Evolutionary conservation across 2,329 filamentous ascomycete species (phyloP).

Genomic region (Albophoma yamanashiensis): DNA sequence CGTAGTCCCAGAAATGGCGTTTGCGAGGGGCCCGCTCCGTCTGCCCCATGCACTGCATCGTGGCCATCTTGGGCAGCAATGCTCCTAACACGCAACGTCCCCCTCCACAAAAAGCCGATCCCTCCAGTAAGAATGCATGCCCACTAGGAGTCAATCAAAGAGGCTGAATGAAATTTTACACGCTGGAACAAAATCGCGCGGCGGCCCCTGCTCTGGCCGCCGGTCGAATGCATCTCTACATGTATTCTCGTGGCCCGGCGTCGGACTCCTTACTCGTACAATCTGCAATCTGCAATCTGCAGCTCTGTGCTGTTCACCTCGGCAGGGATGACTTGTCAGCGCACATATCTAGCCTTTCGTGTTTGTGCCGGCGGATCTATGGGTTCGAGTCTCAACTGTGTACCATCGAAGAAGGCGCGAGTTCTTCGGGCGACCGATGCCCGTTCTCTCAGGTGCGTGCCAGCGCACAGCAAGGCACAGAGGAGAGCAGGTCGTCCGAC

Average conservation of each 20-base stretch:
- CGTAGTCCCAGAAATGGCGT: not conserved
- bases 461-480: not conserved
- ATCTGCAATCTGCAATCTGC: not conserved
- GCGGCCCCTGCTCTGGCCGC: not conserved
- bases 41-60: not conserved
- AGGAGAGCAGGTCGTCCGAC: not conserved
- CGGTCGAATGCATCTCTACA: not conserved
- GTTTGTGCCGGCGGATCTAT: too few species aligned
- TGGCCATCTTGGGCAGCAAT: conserved; percentile 4
- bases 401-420: too few species aligned
- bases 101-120: not conserved
- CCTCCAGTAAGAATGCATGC: not conserved
- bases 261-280: not conserved
- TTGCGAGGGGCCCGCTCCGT: not conserved
- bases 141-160: not conserved
- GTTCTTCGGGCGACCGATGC: not conserved
- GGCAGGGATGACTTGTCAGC: not conserved
- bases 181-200: not conserved
- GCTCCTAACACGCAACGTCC: not conserved
- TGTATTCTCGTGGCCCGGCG: too few species aligned
- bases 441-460: not conserved
- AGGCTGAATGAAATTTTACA: not conserved
- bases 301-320: not conserved
- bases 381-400: too few species aligned
- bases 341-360: not conserved